phyloP scores from a whole-genome alignment of 2,329 filamentous ascomycete species.

The Beauveria medogensis region DNA sequence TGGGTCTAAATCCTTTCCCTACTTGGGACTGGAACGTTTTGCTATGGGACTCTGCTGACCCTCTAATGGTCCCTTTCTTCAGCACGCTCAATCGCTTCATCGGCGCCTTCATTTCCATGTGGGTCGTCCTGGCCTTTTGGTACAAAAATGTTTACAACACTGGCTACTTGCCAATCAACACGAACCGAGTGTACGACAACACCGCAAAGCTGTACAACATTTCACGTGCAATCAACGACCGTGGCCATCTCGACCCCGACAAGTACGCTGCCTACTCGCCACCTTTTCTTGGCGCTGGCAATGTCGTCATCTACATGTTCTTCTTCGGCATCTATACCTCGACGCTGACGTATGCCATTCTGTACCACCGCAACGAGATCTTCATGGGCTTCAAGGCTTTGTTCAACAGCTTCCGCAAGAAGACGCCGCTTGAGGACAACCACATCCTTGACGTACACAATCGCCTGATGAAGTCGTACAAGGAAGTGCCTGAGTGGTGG shows the following conservation, averaged over 20 bases:
- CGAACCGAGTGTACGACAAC: constrained; percentile 43
- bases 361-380: constrained; percentile 47
- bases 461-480: constrained; percentile 38
- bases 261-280: constrained; percentile 44
- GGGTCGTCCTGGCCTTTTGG: constrained; percentile 49
- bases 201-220: constrained; percentile 41
- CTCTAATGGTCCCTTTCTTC: constrained; percentile 44
- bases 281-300: constrained; percentile 41
- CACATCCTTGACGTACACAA: constrained; percentile 39
- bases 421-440: constrained; percentile 26
- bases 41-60: constrained; percentile 34
- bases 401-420: constrained; percentile 36
- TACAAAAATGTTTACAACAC: constrained; percentile 52
- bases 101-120: constrained; percentile 46
- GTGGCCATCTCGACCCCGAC: constrained; percentile 35
- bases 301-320: constrained; percentile 44
- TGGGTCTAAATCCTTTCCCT: constrained; percentile 38
- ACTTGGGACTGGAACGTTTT: constrained; percentile 43
- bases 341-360: constrained; percentile 39
- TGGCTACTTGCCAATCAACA: constrained; percentile 45
- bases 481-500: constrained; percentile 48
- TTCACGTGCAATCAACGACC: constrained; percentile 30
- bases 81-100: constrained; percentile 55
- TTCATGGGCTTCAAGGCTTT: constrained; percentile 40
- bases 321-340: constrained; percentile 49